These are phyloP conservation scores for Lactarius hatsudake DNA, from an alignment of 768 basidiomycete genomes.

Conservation along the genomic window DNA sequence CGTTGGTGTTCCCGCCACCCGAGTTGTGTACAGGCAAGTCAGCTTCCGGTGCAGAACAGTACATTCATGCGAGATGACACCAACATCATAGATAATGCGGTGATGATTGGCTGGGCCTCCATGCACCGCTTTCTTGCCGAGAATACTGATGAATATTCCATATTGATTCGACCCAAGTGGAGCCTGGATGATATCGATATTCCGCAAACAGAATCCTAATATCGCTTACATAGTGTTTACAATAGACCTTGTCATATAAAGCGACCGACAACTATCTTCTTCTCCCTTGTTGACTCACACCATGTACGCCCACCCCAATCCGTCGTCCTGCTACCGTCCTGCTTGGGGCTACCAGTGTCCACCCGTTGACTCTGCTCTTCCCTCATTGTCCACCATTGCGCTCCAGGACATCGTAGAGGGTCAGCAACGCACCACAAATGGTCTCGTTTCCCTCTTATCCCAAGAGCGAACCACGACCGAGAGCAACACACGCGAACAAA, in stretches of 20 bases:
- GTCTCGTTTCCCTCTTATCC: slow-evolving; percentile 17
- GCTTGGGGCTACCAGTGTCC: background rate
- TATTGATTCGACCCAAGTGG: slow-evolving; percentile 72
- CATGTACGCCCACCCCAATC: slow-evolving; percentile 13
- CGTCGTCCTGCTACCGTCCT: background rate
- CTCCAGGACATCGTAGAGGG: slow-evolving; percentile 22
- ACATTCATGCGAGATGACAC: background rate
- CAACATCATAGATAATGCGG: slow-evolving; percentile 75
- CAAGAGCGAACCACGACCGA: slow-evolving; percentile 10
- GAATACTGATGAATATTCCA: slow-evolving; percentile 59
- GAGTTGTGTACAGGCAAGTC: slow-evolving; percentile 77
- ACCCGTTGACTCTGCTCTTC: background rate
- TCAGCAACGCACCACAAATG: slow-evolving; percentile 15
- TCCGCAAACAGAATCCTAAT: no score
- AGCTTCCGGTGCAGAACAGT: background rate
- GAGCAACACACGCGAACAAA: slow-evolving; percentile 14
- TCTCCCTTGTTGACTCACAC: background rate
- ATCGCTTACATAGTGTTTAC: background rate
- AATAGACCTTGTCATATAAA: slow-evolving; percentile 12
- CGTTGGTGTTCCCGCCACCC: slow-evolving; percentile 70
- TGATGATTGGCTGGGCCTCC: slow-evolving; percentile 93
- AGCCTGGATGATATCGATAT: slow-evolving; percentile 52
- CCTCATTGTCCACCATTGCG: slow-evolving; percentile 10
- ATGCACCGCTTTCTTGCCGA: slow-evolving; percentile 71
- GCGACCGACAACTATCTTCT: background rate